These are phyloP conservation scores for Colletotrichum salicis DNA, from an alignment of 2,329 filamentous ascomycete species.

Conservation along the genomic window DNA sequence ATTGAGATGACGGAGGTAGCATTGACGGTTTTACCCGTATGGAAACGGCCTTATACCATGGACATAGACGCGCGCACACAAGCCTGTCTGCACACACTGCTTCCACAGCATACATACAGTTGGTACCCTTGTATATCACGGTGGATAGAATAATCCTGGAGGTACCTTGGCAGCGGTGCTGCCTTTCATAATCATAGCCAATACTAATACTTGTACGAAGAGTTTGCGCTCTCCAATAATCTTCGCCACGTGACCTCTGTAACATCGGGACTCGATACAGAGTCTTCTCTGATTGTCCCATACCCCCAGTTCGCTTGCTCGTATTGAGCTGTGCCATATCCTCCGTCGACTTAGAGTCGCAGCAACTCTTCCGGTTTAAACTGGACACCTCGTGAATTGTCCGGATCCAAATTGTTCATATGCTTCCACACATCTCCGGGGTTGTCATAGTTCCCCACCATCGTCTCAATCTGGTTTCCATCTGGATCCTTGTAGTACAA, in stretches of 20 bases:
- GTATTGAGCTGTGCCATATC: not conserved
- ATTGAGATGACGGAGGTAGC: slow-evolving; percentile 10
- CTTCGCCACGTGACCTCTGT: not conserved
- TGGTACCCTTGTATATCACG: slow-evolving; percentile 25
- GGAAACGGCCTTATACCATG: slow-evolving; percentile 18
- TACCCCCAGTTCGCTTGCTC: not conserved
- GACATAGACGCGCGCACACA: not conserved
- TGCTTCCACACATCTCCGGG: slow-evolving; percentile 48
- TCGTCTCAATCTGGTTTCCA: slow-evolving; percentile 57
- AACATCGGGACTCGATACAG: not conserved
- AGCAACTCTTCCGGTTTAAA: slow-evolving; percentile 5
- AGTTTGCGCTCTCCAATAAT: not conserved
- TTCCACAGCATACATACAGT: slow-evolving; percentile 22
- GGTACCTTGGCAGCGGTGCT: not conserved
- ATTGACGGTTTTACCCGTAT: not conserved
- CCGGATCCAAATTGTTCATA: slow-evolving; percentile 49
- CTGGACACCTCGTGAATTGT: slow-evolving; percentile 38
- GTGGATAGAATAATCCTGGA: not conserved
- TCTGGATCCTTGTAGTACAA: slow-evolving; percentile 62
- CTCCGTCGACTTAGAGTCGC: not conserved
- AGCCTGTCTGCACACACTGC: not conserved
- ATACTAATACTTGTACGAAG: not conserved
- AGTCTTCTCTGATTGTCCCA: not conserved
- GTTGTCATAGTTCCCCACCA: slow-evolving; percentile 55
- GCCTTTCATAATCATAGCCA: not conserved